These are phyloP conservation scores for Colletotrichum liaoningense DNA, from an alignment of 2,329 filamentous ascomycete genomes.

Conservation along the genomic window DNA sequence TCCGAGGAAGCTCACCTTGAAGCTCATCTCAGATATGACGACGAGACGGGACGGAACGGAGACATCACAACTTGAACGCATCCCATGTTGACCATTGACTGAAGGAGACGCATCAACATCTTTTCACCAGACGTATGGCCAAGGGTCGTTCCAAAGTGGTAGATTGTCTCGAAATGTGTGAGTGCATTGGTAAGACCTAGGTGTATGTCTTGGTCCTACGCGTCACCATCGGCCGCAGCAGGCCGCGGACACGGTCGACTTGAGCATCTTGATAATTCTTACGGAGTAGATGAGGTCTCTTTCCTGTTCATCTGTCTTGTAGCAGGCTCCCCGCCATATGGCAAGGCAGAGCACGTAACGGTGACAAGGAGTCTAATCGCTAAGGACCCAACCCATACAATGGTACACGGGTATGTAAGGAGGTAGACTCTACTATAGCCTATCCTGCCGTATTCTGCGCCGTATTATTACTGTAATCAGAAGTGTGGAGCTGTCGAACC, in stretches of 20 bases:
- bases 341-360: neutral
- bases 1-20: slow-evolving; percentile 9
- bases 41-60: neutral
- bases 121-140: neutral
- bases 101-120: neutral
- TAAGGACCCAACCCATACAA: neutral
- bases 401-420: neutral
- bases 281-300: neutral
- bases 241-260: neutral
- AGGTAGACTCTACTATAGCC: too few relatives aligned
- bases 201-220: neutral
- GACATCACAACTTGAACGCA: neutral
- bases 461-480: slow-evolving; percentile 33
- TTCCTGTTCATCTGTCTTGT: neutral
- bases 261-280: neutral
- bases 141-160: neutral
- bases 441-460: neutral
- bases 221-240: neutral
- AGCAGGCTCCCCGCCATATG: neutral
- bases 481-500: slow-evolving; percentile 24
- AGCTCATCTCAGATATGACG: slow-evolving; percentile 17
- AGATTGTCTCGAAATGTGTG: neutral
- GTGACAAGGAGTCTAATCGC: neutral
- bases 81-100: neutral
- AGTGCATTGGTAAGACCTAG: neutral